Percentiles rank a stretch among this genome's conserved stretches.
Conservation (phyloP, 177 flowering plant genomes). For the Vitis hybrid region DNA sequence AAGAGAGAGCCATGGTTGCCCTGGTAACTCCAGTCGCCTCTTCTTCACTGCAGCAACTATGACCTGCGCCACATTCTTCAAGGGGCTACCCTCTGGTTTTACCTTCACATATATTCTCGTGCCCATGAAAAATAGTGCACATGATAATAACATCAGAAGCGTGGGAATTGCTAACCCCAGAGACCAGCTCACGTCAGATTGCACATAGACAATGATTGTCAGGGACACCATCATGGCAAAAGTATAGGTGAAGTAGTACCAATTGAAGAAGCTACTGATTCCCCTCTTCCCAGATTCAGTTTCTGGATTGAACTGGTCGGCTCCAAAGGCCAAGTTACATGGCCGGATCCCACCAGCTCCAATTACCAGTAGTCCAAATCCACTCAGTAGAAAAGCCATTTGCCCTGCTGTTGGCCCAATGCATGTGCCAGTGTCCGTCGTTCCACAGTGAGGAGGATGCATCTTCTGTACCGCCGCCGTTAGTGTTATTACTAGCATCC, state of each 20-base stretch:
- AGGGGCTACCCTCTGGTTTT: slow-evolving; percentile 48
- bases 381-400: slow-evolving; percentile 35
- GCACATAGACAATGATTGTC: slow-evolving; percentile 57
- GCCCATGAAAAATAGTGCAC: slow-evolving; percentile 49
- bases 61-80: slow-evolving; percentile 42
- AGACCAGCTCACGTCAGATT: slow-evolving; percentile 53
- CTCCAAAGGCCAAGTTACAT: slow-evolving; percentile 54
- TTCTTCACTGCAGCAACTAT: slow-evolving; percentile 49
- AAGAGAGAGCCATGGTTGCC: slow-evolving; percentile 29
- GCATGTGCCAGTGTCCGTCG: slow-evolving; percentile 19
- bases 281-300: slow-evolving; percentile 56
- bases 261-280: slow-evolving; percentile 58
- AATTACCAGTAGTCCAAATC: slow-evolving; percentile 31
- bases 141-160: slow-evolving; percentile 40
- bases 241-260: slow-evolving; percentile 50
- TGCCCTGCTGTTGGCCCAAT: slow-evolving; percentile 49
- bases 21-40: slow-evolving; percentile 31
- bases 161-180: slow-evolving; percentile 53
- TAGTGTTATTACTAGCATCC: slow-evolving; percentile 38
- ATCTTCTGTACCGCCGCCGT: slow-evolving; percentile 46
- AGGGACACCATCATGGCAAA: slow-evolving; percentile 52
- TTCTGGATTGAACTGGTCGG: slow-evolving; percentile 55
- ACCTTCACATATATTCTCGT: slow-evolving; percentile 42
- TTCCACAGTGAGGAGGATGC: slow-evolving; percentile 47
- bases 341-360: slow-evolving; percentile 53